Conservation (phyloP, 176 grass and related monocot species). For the Oryza nivara region DNA sequence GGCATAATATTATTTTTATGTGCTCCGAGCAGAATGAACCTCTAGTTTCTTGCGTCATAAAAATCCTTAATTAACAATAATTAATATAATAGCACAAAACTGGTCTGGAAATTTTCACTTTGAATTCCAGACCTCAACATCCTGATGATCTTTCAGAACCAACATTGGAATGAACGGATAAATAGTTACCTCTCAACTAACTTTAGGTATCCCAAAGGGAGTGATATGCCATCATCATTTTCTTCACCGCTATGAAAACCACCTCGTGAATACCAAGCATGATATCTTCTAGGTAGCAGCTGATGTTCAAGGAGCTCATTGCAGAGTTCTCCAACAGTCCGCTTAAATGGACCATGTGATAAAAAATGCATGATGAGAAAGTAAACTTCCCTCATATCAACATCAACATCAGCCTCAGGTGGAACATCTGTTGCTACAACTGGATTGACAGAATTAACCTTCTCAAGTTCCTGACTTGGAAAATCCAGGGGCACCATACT, state of each 20-base stretch:
- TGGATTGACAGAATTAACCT: constrained; percentile 51
- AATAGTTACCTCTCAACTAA: constrained; percentile 82
- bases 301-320: constrained; percentile 89
- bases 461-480: constrained; percentile 59
- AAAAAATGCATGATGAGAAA: constrained; percentile 98
- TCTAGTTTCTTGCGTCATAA: background rate
- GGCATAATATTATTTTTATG: background rate
- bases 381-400: constrained; percentile 92
- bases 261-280: constrained; percentile 90
- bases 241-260: constrained; percentile 70
- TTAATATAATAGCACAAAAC: constrained; percentile 31
- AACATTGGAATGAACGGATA: background rate
- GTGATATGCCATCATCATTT: constrained; percentile 93
- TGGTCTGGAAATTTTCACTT: constrained; percentile 12
- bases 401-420: constrained; percentile 61
- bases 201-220: constrained; percentile 84
- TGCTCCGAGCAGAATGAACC: background rate
- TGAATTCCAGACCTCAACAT: background rate
- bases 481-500: constrained; percentile 67
- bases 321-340: constrained; percentile 66
- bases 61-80: constrained; percentile 17
- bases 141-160: background rate
- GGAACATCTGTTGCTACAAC: constrained; percentile 49
- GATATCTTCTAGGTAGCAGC: constrained; percentile 94
- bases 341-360: constrained; percentile 87